Evolutionary conservation across 345 rosid species (phyloP).

Genomic region (Kandelia obovata): DNA sequence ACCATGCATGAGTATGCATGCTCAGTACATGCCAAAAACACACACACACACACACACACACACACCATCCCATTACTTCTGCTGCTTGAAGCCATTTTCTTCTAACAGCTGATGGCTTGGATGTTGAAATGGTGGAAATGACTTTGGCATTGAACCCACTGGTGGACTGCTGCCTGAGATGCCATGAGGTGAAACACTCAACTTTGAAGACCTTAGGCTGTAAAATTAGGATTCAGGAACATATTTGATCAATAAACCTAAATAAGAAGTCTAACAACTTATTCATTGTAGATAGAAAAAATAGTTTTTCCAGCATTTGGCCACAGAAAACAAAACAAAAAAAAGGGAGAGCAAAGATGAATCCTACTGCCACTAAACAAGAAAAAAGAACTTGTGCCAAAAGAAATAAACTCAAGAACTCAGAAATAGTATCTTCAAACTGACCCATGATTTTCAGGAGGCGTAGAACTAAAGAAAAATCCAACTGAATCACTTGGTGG

Average conservation of each 20-base stretch:
- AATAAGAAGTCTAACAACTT: neutral
- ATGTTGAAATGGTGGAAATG: constrained; percentile 92
- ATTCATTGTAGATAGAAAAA: neutral
- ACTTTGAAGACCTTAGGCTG: constrained; percentile 73
- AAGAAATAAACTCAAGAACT: neutral
- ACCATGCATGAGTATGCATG: neutral
- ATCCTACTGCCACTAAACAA: too few species aligned
- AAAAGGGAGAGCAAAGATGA: too few species aligned
- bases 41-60: neutral
- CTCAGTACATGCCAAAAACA: neutral
- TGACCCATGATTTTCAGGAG: constrained; percentile 89
- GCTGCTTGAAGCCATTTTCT: constrained; percentile 94
- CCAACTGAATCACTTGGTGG: constrained; percentile 96
- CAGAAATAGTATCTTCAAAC: constrained; percentile 30
- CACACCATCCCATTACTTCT: constrained; percentile 58
- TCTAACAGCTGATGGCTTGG: constrained; percentile 93
- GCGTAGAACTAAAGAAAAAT: constrained; percentile 90
- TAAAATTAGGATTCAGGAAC: constrained; percentile 18
- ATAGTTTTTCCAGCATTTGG: too few species aligned
- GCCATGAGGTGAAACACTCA: constrained; percentile 78
- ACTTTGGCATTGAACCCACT: constrained; percentile 91
- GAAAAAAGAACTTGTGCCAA: too few species aligned
- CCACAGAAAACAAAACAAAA: too few species aligned
- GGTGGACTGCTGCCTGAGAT: constrained; percentile 83
- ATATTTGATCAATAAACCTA: neutral